Evolutionary conservation across 306 rosid genomes (phyloP), one percentile per base, ranked within the genome.

Genomic region (Hippophae tibetana): DNA sequence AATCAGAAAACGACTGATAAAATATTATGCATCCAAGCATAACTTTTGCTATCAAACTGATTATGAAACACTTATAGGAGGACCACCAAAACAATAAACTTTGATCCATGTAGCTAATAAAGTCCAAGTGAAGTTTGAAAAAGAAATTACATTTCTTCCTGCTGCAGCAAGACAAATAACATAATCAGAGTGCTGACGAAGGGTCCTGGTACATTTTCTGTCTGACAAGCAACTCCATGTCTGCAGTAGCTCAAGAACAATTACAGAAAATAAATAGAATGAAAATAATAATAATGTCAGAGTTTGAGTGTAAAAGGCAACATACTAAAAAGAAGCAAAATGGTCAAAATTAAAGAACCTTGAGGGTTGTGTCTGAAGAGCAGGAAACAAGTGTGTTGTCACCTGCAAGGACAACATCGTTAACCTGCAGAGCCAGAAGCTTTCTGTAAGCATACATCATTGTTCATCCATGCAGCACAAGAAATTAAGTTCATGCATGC

Each of bases 121-220:
- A 54, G 63, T 62, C 42, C 27, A 25, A 42, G 42, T 53, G 49
- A 84, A 64, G 49, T 64, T 79, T 61, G 77, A 79, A 67, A 53
- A 73, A 72, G 58, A 74, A 78, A 73, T 92, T 93, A 93, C 99
- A 93, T 93, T 86, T 88, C 80, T 84, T 63, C 64, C 93, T 50
- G 90, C 89, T 9, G 95, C 77, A 63, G 99, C 95, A 40, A 93
- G 96, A 73, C 97, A 93, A 26, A 93, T 93, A 66, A 88, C 96
- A 61, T 93, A 93, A 74, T 93, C 99, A 43, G 97, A 71, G 66
- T 93, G 99, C 70, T 86, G 97, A 56, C 90, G 93, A 66, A 88
- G 82, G 23, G 99, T 88, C 80, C 79, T 75, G 53, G 79, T 79
- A 74, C 95, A 93, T 54, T 75, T 71, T 74, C 97, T 96, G 31